A percentile compares a stretch with the other conserved stretches of the same genome.
phyloP scores from a whole-genome alignment of 2,329 filamentous ascomycete genomes.

The Thyridium curvatum region DNA sequence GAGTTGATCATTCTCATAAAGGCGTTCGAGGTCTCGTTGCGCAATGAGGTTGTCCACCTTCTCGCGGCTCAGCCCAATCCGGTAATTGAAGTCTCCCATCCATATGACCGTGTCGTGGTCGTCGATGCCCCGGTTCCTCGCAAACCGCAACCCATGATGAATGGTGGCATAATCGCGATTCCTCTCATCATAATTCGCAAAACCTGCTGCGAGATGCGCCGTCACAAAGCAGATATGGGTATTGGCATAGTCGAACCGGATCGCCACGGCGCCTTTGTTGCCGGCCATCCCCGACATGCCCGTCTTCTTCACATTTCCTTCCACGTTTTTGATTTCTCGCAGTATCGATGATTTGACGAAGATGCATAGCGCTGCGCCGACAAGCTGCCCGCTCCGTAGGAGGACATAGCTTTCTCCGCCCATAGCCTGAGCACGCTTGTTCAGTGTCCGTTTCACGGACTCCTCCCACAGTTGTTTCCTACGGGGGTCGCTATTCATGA shows the following conservation, averaged over 20 bases:
- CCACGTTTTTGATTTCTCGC: slow-evolving; percentile 86
- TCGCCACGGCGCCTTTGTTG: slow-evolving; percentile 96
- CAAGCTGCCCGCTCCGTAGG: slow-evolving; percentile 85
- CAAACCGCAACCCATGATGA: slow-evolving; percentile 79
- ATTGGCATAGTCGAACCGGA: slow-evolving; percentile 89
- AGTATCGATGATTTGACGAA: slow-evolving; percentile 79
- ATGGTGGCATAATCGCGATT: slow-evolving; percentile 93
- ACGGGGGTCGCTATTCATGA: slow-evolving; percentile 95
- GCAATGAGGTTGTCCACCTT: slow-evolving; percentile 69
- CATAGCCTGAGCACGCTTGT: slow-evolving; percentile 57
- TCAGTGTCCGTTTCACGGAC: slow-evolving; percentile 72
- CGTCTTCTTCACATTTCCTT: slow-evolving; percentile 89
- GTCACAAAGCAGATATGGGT: slow-evolving; percentile 94
- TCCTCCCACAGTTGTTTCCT: slow-evolving; percentile 81
- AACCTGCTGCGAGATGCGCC: slow-evolving; percentile 91
- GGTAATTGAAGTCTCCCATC: slow-evolving; percentile 98
- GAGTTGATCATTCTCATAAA: slow-evolving; percentile 93
- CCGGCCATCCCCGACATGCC: slow-evolving; percentile 96
- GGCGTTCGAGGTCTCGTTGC: slow-evolving; percentile 63
- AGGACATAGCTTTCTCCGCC: slow-evolving; percentile 79
- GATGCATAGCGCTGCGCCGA: slow-evolving; percentile 86
- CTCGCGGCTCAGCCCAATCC: slow-evolving; percentile 79
- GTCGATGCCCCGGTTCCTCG: slow-evolving; percentile 83
- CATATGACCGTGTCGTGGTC: slow-evolving; percentile 87
- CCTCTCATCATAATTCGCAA: slow-evolving; percentile 92